These are phyloP conservation scores for Suillus spraguei DNA, from an alignment of 768 basidiomycete genomes.

Conservation along the genomic window DNA sequence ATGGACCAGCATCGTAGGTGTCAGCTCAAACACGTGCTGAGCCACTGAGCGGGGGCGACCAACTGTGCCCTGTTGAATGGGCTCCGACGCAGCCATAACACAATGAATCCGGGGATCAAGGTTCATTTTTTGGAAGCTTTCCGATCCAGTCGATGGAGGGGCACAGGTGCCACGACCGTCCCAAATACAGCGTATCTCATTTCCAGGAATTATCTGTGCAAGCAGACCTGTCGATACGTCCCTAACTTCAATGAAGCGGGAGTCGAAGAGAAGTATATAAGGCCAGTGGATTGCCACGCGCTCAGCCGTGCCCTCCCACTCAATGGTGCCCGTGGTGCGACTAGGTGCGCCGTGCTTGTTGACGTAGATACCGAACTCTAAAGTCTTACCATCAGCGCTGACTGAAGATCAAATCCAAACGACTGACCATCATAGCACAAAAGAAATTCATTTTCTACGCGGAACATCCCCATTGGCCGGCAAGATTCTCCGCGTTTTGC, in stretches of 20 bases:
- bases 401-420: background rate
- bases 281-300: slow-evolving; percentile 89
- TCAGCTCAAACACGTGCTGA: slow-evolving; percentile 78
- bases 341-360: slow-evolving; percentile 90
- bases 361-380: slow-evolving; percentile 92
- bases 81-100: slow-evolving; percentile 68
- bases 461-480: slow-evolving; percentile 88
- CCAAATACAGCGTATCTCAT: slow-evolving; percentile 86
- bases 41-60: slow-evolving; percentile 51
- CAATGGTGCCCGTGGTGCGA: slow-evolving; percentile 69
- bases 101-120: slow-evolving; percentile 87
- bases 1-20: slow-evolving; percentile 44
- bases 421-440: slow-evolving; percentile 83
- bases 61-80: slow-evolving; percentile 40
- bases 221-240: slow-evolving; percentile 81
- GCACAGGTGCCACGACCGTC: slow-evolving; percentile 65
- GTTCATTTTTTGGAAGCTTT: slow-evolving; percentile 43
- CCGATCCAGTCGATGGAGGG: slow-evolving; percentile 28
- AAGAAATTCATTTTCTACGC: slow-evolving; percentile 86
- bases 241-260: slow-evolving; percentile 88
- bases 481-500: slow-evolving; percentile 82
- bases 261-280: slow-evolving; percentile 85
- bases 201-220: slow-evolving; percentile 80
- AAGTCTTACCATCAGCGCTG: slow-evolving; percentile 13
- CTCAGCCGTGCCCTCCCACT: slow-evolving; percentile 94